Conservation (phyloP, 345 rosid species). For the Psidium friedrichsthalianum region DNA sequence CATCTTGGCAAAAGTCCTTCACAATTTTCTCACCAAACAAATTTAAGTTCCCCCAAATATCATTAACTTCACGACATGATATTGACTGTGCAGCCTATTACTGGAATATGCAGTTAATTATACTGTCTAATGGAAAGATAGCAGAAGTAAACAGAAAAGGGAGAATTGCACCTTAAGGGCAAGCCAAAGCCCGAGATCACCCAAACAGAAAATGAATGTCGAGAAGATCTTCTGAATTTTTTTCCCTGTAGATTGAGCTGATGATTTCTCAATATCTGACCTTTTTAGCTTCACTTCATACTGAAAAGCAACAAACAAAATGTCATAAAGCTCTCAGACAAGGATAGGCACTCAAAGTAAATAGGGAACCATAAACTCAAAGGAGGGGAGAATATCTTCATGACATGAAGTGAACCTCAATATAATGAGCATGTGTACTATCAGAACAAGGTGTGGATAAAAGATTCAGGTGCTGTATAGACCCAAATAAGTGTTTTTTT, state of each 20-base stretch:
- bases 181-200: conserved; percentile 66
- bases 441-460: neutral
- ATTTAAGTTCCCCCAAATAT: conserved; percentile 32
- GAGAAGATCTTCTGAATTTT: conserved; percentile 30
- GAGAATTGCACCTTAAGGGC: conserved; percentile 52
- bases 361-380: neutral
- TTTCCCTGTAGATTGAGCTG: conserved; percentile 21
- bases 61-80: conserved; percentile 28
- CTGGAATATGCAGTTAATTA: neutral
- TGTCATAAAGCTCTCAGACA: neutral
- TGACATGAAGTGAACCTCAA: neutral
- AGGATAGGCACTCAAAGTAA: neutral
- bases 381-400: neutral
- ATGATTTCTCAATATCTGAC: conserved; percentile 23
- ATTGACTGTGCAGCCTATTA: conserved; percentile 67
- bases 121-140: neutral
- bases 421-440: neutral
- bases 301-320: conserved; percentile 23
- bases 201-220: conserved; percentile 44
- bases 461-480: neutral
- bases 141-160: neutral
- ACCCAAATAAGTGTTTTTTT: neutral
- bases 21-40: conserved; percentile 21
- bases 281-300: conserved; percentile 23
- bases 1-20: conserved; percentile 40